A percentile compares a stretch with the other conserved stretches of the same genome.
phyloP scores from a whole-genome alignment of 495 filamentous ascomycete species.

The Neurospora discreta region DNA sequence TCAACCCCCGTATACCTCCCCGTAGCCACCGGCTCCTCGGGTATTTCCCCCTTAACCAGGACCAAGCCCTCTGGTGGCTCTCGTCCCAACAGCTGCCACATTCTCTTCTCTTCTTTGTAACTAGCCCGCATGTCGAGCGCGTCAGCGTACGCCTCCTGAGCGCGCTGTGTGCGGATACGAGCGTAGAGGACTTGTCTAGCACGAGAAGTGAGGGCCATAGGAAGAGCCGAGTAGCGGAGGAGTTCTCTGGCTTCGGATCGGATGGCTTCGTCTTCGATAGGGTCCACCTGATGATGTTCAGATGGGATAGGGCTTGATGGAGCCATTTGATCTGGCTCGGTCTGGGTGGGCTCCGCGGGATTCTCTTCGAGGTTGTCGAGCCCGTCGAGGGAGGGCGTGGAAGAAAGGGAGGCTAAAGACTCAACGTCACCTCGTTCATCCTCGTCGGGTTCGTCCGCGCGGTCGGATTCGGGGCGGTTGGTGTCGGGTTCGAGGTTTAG shows the following conservation, averaged over 20 bases:
- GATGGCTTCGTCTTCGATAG: constrained; percentile 5
- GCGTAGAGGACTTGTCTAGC: constrained; percentile 9
- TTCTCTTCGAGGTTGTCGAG: background rate
- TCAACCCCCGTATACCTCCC: constrained; percentile 3
- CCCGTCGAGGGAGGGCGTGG: background rate
- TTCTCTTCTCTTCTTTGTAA: constrained; percentile 40
- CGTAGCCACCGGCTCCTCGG: background rate
- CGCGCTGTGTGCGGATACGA: constrained; percentile 23
- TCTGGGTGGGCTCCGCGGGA: background rate
- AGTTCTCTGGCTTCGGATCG: constrained; percentile 18
- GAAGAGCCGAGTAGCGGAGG: constrained; percentile 17
- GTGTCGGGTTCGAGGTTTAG: constrained; percentile 6
- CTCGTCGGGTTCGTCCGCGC: constrained; percentile 13
- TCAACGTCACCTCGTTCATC: background rate
- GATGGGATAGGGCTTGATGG: constrained; percentile 7
- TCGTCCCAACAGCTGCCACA: constrained; percentile 42
- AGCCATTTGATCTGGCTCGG: background rate
- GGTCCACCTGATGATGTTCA: constrained; percentile 17
- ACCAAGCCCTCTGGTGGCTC: constrained; percentile 39
- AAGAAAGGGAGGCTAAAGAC: background rate
- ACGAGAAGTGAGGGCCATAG: constrained; percentile 4
- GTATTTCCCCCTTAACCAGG: constrained; percentile 29
- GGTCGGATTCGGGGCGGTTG: background rate
- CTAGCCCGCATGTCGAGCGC: constrained; percentile 39
- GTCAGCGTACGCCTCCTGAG: constrained; percentile 44